Evolutionary conservation across 2,329 filamentous ascomycete genomes (phyloP), one percentile per base, ranked within the genome.

Genomic region (Pyricularia grisea): DNA sequence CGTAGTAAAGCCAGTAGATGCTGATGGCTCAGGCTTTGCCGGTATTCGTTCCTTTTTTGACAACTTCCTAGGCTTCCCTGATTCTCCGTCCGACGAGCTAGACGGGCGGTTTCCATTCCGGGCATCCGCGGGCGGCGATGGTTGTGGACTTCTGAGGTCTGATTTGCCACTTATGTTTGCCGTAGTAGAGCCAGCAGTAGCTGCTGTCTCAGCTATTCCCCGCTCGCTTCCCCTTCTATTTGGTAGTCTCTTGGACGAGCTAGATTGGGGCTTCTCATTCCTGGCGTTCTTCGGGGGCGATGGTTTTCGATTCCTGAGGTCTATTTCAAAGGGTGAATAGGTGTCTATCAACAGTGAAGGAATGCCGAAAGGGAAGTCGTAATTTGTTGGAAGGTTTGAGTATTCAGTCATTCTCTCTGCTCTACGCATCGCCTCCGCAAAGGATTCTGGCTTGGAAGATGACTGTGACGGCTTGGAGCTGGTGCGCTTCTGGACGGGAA

Each of bases 331-430:
- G 25, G 25, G 17, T 20, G 60, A 63, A 28, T 27, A 63, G 4
- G 67, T 68, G 31, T 61, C 30, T 23, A 68, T 65, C 30, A 68
- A 36, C 9, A 68, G 60, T 2, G 60, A 61, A 12, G 67, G 67
- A 4, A 68, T 68, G 12, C 67, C 67, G 17, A 68, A 68, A 10
- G 67, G 67, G 11, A 68, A 68, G 42, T 68, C 58, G 33, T 68
- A 68, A 36, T 65, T 68, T 17, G 60, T 31, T 3, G 67, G 67
- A 25, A 64, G 28, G 7, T 68, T 42, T 2, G 67, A 60, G 25
- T 60, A 33, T 58, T 55, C 66, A 14, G 66, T 27, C 36, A 67
- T 31, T 20, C 55, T 50, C 27, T 58, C 66, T 27, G 66, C 66
- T 27, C 66, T 36, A 31, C 50, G 42, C 36, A 67, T n/a, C 10